Conservation (phyloP, 2,329 filamentous ascomycete genomes). For the Venturia asperata region DNA sequence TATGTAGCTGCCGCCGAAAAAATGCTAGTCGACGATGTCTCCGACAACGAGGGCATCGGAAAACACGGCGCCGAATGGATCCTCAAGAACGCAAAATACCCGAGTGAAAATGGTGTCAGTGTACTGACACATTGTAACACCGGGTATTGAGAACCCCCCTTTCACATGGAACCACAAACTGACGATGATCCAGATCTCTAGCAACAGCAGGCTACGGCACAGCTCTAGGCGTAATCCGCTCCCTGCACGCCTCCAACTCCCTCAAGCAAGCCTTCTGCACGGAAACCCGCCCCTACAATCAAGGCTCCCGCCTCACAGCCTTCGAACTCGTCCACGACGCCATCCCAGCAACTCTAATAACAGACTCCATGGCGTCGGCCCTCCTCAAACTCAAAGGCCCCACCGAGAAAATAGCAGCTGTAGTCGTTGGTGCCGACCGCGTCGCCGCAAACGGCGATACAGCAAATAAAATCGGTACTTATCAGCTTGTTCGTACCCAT, state of each 20-base stretch:
- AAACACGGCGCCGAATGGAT: conserved; percentile 80
- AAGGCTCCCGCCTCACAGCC: conserved; percentile 87
- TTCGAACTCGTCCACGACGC: conserved; percentile 93
- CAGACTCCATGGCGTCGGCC: conserved; percentile 92
- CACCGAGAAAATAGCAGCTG: conserved; percentile 63
- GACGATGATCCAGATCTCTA: conserved; percentile 54
- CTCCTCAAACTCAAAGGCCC: conserved; percentile 60
- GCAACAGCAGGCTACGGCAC: conserved; percentile 98
- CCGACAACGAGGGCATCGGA: conserved; percentile 82
- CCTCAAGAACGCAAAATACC: conserved; percentile 44
- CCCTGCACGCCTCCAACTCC: conserved; percentile 57
- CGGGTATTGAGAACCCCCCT: conserved; percentile 47
- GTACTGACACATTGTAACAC: conserved; percentile 98
- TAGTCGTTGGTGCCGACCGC: conserved; percentile 90
- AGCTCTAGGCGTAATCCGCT: conserved; percentile 86
- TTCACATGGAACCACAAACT: conserved; percentile 21
- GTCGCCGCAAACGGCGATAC: conserved; percentile 96
- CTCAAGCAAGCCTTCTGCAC: conserved; percentile 89
- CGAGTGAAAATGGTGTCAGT: conserved; percentile 51
- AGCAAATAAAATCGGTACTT: conserved; percentile 97
- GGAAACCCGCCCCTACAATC: conserved; percentile 95
- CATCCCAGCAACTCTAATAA: conserved; percentile 86
- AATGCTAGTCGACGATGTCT: conserved; percentile 79
- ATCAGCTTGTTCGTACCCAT: conserved; percentile 51
- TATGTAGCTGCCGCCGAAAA: conserved; percentile 77